Evolutionary conservation across 1,284 basidiomycete species (phyloP).

Genomic region (Pisolithus thermaeus): DNA sequence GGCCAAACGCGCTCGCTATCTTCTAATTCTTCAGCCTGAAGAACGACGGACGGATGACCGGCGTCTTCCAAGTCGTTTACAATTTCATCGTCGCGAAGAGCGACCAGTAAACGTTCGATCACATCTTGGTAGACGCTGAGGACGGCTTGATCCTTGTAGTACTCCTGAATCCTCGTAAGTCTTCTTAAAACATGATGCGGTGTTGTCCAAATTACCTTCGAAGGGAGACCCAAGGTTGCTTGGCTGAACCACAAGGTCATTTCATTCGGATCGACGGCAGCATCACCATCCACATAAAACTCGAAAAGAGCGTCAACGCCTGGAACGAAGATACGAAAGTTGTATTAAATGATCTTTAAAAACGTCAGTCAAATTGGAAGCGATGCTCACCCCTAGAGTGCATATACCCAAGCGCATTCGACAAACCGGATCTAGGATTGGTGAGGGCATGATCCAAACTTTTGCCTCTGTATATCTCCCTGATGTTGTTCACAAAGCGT

Average conservation of each 20-base stretch:
- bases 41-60: constrained; percentile 14
- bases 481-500: constrained; percentile 52
- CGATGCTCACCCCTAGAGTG: constrained; percentile 68
- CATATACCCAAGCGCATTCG: constrained; percentile 79
- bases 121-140: constrained; percentile 68
- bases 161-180: constrained; percentile 52
- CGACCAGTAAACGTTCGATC: constrained; percentile 61
- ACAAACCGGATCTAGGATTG: constrained; percentile 47
- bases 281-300: constrained; percentile 82
- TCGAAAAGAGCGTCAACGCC: constrained; percentile 76
- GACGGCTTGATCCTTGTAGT: constrained; percentile 79
- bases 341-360: background rate
- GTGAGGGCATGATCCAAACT: constrained; percentile 34
- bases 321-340: constrained; percentile 23
- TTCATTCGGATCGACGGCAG: constrained; percentile 81
- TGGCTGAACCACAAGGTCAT: constrained; percentile 89
- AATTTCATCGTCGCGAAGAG: constrained; percentile 48
- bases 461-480: constrained; percentile 51
- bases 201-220: constrained; percentile 51
- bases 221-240: constrained; percentile 78
- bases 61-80: constrained; percentile 5
- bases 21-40: constrained; percentile 35
- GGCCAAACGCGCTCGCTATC: constrained; percentile 63
- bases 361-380: background rate
- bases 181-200: constrained; percentile 1